Base-by-base conservation (phyloP, 225 moss, liverwort and hornwort genomes). In the Polytrichum commune region DNA sequence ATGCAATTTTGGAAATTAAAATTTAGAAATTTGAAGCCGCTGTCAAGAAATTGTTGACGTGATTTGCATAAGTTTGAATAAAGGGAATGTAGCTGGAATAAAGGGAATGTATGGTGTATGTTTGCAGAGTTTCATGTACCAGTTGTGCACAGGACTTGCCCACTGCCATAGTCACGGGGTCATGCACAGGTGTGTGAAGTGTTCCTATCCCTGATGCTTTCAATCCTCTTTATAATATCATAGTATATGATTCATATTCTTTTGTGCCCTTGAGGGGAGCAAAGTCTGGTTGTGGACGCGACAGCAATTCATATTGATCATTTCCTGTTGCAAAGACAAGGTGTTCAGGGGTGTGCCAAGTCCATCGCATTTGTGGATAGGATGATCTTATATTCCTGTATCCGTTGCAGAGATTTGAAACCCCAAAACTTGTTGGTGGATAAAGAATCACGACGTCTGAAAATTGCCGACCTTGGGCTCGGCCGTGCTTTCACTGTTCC, bases 91-190 rank as follows among this genome's bases (percentile, higher is more conserved):
- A 38, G 38, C 38, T 38, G 9, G 38, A 38, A 10, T 38, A 38
- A 38, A 10, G 38, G 46, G 46, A 46, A 16, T 46, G 4, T 4
- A 16, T 46, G 4, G 0, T 46, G 13, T 46, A 46, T 16, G 46
- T 25, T 20, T 29, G 62, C 75, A 86, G 86, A 86, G 86, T 46
- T 86, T 86, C 30, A 86, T 86, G 86, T 83, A 77, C 64, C 86
- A 86, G 64, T 68, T 86, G 1, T 86, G 86, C 65, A 86, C 86
- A 20, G 86, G 86, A 18, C 73, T 86, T 35, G 82, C 86, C 7
- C 86, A 86, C 4, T 86, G 86, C 62, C 86, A 86, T 32, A 73
- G 86, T 30, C 86, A 86, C 56, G 86, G 86, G 32, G 86, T 86
- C 9, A 86, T 86, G 82, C 86, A 86, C 80, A 86, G 80, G 86